Conservation (phyloP, 306 rosid species). For the Echinosophora koreensis region DNA sequence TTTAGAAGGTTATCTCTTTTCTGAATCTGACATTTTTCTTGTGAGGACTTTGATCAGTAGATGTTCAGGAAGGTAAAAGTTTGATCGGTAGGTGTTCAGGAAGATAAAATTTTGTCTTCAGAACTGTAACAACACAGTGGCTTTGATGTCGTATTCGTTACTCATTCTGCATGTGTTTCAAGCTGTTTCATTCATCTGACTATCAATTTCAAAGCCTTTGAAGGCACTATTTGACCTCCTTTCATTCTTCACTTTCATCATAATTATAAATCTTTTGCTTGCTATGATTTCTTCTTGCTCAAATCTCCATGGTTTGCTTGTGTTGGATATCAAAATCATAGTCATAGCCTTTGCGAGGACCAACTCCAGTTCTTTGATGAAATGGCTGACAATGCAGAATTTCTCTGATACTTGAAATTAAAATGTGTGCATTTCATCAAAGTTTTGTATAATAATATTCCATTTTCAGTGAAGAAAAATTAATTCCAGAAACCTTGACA, state of each 20-base stretch:
- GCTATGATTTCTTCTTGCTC: background rate
- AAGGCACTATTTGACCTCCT: slow-evolving; percentile 2
- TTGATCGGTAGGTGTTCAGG: background rate
- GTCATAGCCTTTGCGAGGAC: slow-evolving; percentile 7
- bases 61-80: slow-evolving; percentile 9
- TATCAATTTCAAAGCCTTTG: background rate
- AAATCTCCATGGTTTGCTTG: slow-evolving; percentile 1
- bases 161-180: background rate
- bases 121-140: background rate
- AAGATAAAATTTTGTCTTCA: slow-evolving; percentile 15
- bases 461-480: slow-evolving; percentile 16
- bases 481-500: slow-evolving; percentile 67
- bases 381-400: slow-evolving; percentile 17
- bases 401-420: slow-evolving; percentile 17
- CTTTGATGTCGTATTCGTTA: slow-evolving; percentile 17
- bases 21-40: background rate
- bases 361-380: slow-evolving; percentile 31
- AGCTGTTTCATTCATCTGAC: slow-evolving; percentile 4
- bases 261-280: background rate
- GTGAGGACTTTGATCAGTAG: background rate
- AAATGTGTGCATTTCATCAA: slow-evolving; percentile 19
- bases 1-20: slow-evolving; percentile 10
- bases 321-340: slow-evolving; percentile 6
- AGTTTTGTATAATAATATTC: slow-evolving; percentile 13
- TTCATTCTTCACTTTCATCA: slow-evolving; percentile 9